Percentiles rank a stretch among this genome's conserved stretches.
These are phyloP conservation scores for Solanum pinnatisectum DNA, from an alignment of 257 asterid species.

Conservation along the genomic window DNA sequence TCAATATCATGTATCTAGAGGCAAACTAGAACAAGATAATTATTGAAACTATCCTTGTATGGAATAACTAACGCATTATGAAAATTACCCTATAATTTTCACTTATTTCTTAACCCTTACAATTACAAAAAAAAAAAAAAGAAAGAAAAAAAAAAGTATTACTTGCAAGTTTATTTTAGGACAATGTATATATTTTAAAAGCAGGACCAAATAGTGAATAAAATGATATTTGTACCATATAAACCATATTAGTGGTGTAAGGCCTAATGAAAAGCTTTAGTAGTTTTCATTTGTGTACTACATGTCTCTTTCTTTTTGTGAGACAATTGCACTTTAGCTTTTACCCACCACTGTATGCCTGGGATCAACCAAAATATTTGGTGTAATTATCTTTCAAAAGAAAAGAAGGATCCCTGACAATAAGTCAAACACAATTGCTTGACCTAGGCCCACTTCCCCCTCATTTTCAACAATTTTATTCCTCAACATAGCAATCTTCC, in stretches of 20 bases:
- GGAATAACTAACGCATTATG: background rate
- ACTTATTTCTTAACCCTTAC: background rate
- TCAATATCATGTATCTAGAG: background rate
- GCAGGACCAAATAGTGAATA: background rate
- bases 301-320: background rate
- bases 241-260: background rate
- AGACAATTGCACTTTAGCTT: background rate
- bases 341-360: background rate
- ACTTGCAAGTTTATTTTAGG: background rate
- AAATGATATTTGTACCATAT: background rate
- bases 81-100: background rate
- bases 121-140: background rate
- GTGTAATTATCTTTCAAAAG: background rate
- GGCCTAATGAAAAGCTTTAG: background rate
- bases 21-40: background rate
- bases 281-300: background rate
- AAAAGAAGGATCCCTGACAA: background rate
- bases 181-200: too few species aligned
- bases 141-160: background rate
- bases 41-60: background rate
- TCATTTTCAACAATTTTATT: background rate
- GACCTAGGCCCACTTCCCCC: background rate
- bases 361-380: slow-evolving; percentile 3
- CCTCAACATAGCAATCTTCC: background rate
- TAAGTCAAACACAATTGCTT: background rate